A percentile compares a stretch with the other conserved stretches of the same genome.
phyloP scores from a whole-genome alignment of 148 eudicot species.

The Talinum fruticosum region DNA sequence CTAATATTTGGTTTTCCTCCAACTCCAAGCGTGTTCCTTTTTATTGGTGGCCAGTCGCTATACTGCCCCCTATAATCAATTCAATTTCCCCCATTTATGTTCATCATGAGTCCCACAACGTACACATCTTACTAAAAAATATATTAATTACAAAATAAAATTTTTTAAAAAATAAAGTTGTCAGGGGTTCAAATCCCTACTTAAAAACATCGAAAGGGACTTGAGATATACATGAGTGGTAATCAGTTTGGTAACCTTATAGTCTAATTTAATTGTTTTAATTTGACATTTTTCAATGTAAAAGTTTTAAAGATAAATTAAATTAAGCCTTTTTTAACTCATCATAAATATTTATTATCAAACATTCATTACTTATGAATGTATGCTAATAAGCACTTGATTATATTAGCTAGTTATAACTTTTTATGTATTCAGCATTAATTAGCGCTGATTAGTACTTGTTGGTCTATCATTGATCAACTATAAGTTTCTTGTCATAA shows the following conservation, averaged over 20 bases:
- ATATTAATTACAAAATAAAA: not conserved
- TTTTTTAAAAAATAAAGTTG: not conserved
- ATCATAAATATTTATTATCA: no score
- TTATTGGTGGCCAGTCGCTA: conserved; percentile 34
- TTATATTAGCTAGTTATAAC: no score
- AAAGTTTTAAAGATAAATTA: no score
- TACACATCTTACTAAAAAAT: not conserved
- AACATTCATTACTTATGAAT: no score
- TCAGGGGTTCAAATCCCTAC: not conserved
- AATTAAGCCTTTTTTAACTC: no score
- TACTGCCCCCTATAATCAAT: conserved; percentile 22
- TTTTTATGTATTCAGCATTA: no score
- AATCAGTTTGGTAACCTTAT: no score
- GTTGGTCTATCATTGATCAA: no score
- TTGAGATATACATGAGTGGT: not conserved
- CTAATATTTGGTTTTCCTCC: conserved; percentile 11
- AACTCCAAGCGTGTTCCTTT: conserved; percentile 32
- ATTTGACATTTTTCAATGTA: not conserved
- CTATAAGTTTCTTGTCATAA: no score
- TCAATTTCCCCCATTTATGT: not conserved
- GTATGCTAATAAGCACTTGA: no score
- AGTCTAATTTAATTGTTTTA: no score
- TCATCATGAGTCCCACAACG: conserved; percentile 11
- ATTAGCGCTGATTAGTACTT: no score
- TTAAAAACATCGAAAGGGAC: not conserved